Base-by-base conservation (phyloP, 371 early-diverging fungal species). In the Mucor sp. region DNA sequence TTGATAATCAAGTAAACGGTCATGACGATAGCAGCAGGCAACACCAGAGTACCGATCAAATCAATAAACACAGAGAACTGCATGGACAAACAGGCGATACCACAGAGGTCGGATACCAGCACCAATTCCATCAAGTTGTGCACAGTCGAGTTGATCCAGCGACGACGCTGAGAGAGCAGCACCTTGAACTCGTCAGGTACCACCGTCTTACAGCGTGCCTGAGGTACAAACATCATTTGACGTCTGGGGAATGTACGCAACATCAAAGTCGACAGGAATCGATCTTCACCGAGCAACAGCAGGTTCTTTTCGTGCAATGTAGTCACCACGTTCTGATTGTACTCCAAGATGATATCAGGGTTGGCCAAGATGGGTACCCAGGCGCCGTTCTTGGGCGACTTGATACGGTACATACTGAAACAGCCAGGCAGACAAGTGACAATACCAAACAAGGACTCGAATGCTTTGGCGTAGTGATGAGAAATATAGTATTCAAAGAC, bases 81-180 rank as follows among this genome's bases (percentile, higher is more conserved):
- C 99, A 99, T 99, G 21, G 96, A 96, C 72, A 96, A 96, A 78
- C 97, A 99, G 67, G 97, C 98, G 44, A 94, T 94, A 14, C 99
- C 99, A 75, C 99, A 99, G 60, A 99, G 86, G 70, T 97, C 91
- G 27, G 91, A 88, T 4, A 99, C 93, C 58, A 94, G 80, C 33
- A 98, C 87, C 56, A 99, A 82, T 81, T 99, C 99, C 79, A 98
- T 86, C 64, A 99, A 78, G 67, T 99, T 99, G 68, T 97, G 98
- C 21, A 97, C 85, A 4, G 99, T 99, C 2, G 98, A 98, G 79
- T 99, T 99, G 80, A 99, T 99, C 99, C 99, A 99, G 61, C 99
- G 84, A 68, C 99, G 88, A 17, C 99, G 88, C 81, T 99, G 99
- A 28, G 96, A 96, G 15, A 99, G 77, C 44, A 99, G 83, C 53